A percentile compares a stretch with the other conserved stretches of the same genome.
Conservation (phyloP, 1,139 yeast genomes). For the Suhomyces anneliseae region DNA sequence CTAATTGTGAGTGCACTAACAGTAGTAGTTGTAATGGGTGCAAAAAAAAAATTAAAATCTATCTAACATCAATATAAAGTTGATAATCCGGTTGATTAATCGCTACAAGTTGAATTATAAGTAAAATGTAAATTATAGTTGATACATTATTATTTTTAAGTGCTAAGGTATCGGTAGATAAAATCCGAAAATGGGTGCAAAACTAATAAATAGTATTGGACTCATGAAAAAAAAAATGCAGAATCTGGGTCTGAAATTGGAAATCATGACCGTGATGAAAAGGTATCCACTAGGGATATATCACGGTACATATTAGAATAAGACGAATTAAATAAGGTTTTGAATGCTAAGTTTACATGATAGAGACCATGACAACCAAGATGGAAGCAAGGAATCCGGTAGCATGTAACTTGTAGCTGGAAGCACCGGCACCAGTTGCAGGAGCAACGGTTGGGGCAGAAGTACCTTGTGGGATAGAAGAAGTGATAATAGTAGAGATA, state of each 20-base stretch:
- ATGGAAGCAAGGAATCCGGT: slow-evolving; percentile 7
- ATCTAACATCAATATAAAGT: too few species aligned
- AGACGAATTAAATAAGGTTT: not conserved
- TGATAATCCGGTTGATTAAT: too few species aligned
- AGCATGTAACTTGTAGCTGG: slow-evolving; percentile 4
- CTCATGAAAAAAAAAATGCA: too few species aligned
- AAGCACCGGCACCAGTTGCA: slow-evolving; percentile 12
- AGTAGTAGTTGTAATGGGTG: too few species aligned
- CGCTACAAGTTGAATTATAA: too few species aligned
- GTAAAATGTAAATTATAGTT: too few species aligned
- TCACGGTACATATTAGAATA: not conserved
- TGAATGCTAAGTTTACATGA: slow-evolving; percentile 2
- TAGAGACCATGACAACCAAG: slow-evolving; percentile 4
- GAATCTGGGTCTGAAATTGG: not conserved
- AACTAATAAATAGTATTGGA: not conserved
- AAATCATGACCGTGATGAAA: not conserved
- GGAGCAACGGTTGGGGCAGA: slow-evolving; percentile 6
- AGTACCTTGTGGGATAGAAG: slow-evolving; percentile 7
- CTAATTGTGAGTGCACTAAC: too few species aligned
- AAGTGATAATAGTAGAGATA: not conserved
- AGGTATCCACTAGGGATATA: not conserved
- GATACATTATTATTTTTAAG: too few species aligned
- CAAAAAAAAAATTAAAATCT: too few species aligned
- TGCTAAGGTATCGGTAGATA: too few species aligned
- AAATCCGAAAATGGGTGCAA: not conserved